Evolutionary conservation across 1,284 basidiomycete species (phyloP).

Genomic region (Vanrija sp.): DNA sequence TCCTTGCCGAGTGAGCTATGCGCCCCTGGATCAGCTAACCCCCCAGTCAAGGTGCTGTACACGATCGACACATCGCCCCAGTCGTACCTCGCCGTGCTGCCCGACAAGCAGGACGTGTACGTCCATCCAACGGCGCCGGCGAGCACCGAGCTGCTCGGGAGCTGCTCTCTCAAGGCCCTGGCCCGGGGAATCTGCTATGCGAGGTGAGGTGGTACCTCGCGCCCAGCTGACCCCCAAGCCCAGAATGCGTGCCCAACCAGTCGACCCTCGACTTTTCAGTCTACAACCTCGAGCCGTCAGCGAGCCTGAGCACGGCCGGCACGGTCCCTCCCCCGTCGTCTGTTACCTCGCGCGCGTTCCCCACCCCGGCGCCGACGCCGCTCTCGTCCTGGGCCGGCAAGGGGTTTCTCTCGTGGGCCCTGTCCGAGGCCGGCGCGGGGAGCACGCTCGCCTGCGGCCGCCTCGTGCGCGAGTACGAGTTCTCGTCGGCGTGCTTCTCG

Average conservation of each 20-base stretch:
- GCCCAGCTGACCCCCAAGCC: conserved; percentile 16
- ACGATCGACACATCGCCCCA: conserved; percentile 38
- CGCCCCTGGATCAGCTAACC: neutral
- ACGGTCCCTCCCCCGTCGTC: conserved; percentile 5
- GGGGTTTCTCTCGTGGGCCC: conserved; percentile 42
- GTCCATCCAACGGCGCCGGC: conserved; percentile 25
- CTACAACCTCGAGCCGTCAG: conserved; percentile 40
- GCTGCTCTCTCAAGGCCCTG: conserved; percentile 34
- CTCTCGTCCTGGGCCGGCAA: conserved; percentile 35
- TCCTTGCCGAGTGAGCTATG: conserved; percentile 30
- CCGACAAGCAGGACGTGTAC: conserved; percentile 36
- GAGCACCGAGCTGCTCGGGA: conserved; percentile 22
- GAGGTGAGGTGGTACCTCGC: conserved; percentile 23
- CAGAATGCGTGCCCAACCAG: conserved; percentile 39
- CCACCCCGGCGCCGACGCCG: conserved; percentile 1
- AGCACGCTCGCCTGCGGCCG: conserved; percentile 35
- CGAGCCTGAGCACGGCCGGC: conserved; percentile 9
- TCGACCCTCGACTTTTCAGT: conserved; percentile 40
- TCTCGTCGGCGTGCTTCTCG: conserved; percentile 28
- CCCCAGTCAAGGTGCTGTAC: conserved; percentile 45
- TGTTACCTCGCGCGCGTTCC: conserved; percentile 1
- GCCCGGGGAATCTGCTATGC: conserved; percentile 42
- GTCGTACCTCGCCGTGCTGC: conserved; percentile 38
- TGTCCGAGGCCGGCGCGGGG: conserved; percentile 28
- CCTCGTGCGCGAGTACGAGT: conserved; percentile 37